Evolutionary conservation across 768 basidiomycete species (phyloP).

Genomic region (Candolleomyces eurysporus): DNA sequence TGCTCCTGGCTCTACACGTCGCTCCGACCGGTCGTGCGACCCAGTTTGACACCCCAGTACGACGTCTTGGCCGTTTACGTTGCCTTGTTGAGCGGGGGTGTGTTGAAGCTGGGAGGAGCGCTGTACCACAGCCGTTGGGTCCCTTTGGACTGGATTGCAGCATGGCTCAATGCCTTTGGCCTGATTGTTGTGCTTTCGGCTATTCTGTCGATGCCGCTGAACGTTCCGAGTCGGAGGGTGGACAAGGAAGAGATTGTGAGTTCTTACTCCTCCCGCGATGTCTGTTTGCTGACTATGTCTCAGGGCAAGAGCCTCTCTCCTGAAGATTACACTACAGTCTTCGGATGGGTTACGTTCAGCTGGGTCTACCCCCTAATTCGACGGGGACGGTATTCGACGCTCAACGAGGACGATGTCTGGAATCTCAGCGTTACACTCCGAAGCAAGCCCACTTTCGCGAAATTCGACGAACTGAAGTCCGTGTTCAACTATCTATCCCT

Average conservation of each 20-base stretch:
- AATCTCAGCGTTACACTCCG: conserved; percentile 64
- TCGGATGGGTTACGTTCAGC: conserved; percentile 67
- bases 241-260: conserved; percentile 63
- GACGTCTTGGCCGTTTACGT: conserved; percentile 63
- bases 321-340: conserved; percentile 75
- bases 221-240: conserved; percentile 52
- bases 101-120: conserved; percentile 54
- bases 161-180: conserved; percentile 42
- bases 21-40: conserved; percentile 49
- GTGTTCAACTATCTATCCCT: conserved; percentile 8
- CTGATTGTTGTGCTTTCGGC: conserved; percentile 42
- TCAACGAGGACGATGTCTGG: conserved; percentile 75
- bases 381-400: conserved; percentile 49
- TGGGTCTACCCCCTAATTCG: conserved; percentile 69
- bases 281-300: background rate
- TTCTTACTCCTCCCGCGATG: conserved; percentile 6
- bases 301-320: conserved; percentile 59
- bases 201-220: conserved; percentile 63
- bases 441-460: conserved; percentile 61
- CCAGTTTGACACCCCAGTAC: conserved; percentile 56
- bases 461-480: conserved; percentile 41
- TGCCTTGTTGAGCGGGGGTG: conserved; percentile 41
- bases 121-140: conserved; percentile 1
- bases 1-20: conserved; percentile 67
- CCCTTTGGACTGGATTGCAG: conserved; percentile 16